Base-by-base conservation (phyloP, 106 monocot genomes). In the Allium sativum region DNA sequence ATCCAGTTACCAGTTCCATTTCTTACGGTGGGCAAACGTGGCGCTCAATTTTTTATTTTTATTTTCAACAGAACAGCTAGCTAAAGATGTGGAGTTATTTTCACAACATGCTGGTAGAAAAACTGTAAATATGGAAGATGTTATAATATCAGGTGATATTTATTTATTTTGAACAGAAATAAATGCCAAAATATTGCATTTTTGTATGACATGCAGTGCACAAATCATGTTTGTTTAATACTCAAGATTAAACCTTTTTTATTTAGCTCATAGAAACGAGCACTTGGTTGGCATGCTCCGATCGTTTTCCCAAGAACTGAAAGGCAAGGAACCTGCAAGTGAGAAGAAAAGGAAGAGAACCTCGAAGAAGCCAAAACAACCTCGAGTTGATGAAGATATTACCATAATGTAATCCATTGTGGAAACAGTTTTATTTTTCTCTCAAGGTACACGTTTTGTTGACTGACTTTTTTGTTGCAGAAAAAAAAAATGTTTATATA, bases 231-330 rank as follows among this genome's bases (percentile, higher is more conserved):
- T 16, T 3, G 4, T 8, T 55, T 5, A 55, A 15, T 55, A 8
- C 18, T 15, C 14, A 55, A 13, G 8, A 18, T 55, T 15, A 13
- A 45, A 62, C 9, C 47, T 62, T 19, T n/a, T 74, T 7, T 16
- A 73, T 74, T 64, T 76, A 93, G 88, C 93, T n/a, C 93, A 93
- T 54, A 82, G 93, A 63, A 93, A 88, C 61, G 82, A 88, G 45
- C 74, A 82, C 22, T 70, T 93, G 72, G 68, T 65, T 43, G 56
- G 75, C n/a, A 44, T 88, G 18, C 58, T 93, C 58, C 81, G 84
- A 64, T 69, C 79, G 20, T 82, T 84, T 52, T 62, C 88, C 22
- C 71, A 71, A 65, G 84, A 93, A 68, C 60, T 88, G 73, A 93
- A 93, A 78, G 79, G 69, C 31, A 93, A 88, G 47, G 88, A 84